These are phyloP conservation scores for Primulina huaijiensis DNA, from an alignment of 257 asterid genomes.

Conservation along the genomic window DNA sequence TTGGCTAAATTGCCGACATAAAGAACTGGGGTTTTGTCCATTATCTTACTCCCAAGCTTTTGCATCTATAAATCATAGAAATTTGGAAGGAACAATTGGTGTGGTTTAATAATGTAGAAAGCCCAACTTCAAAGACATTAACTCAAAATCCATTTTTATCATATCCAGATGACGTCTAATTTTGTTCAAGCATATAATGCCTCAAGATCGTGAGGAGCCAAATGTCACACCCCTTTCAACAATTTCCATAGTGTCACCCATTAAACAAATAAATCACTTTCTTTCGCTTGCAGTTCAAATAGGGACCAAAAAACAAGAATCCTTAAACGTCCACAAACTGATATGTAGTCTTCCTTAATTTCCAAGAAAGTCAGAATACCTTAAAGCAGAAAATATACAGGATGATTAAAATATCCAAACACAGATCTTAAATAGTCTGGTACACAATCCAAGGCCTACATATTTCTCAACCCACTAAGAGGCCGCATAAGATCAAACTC, in stretches of 20 bases:
- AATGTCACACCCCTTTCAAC: slow-evolving; percentile 27
- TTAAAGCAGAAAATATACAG: slow-evolving; percentile 42
- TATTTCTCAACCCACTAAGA: slow-evolving; percentile 17
- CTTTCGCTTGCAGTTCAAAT: slow-evolving; percentile 25
- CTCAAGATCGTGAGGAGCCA: slow-evolving; percentile 16
- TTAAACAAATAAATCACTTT: slow-evolving; percentile 24
- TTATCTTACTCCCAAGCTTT: neutral
- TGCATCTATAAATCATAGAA: neutral
- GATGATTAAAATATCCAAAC: slow-evolving; percentile 30
- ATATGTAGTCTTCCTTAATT: slow-evolving; percentile 30
- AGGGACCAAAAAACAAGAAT: slow-evolving; percentile 31
- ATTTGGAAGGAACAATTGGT: slow-evolving; percentile 1
- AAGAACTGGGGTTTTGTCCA: neutral
- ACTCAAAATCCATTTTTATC: neutral
- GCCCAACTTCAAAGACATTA: slow-evolving; percentile 17
- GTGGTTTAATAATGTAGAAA: slow-evolving; percentile 10
- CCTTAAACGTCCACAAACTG: slow-evolving; percentile 21
- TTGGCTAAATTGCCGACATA: neutral
- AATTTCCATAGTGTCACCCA: slow-evolving; percentile 31
- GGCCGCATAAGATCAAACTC: slow-evolving; percentile 9
- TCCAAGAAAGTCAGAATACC: slow-evolving; percentile 34
- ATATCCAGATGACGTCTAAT: slow-evolving; percentile 17
- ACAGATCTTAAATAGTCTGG: slow-evolving; percentile 24
- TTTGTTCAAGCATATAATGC: slow-evolving; percentile 10
- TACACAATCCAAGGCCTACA: slow-evolving; percentile 24